Percentiles rank a stretch among this genome's conserved stretches.
These are phyloP conservation scores for Olyra latifolia DNA, from an alignment of 176 grass and related monocot species.

Conservation along the genomic window DNA sequence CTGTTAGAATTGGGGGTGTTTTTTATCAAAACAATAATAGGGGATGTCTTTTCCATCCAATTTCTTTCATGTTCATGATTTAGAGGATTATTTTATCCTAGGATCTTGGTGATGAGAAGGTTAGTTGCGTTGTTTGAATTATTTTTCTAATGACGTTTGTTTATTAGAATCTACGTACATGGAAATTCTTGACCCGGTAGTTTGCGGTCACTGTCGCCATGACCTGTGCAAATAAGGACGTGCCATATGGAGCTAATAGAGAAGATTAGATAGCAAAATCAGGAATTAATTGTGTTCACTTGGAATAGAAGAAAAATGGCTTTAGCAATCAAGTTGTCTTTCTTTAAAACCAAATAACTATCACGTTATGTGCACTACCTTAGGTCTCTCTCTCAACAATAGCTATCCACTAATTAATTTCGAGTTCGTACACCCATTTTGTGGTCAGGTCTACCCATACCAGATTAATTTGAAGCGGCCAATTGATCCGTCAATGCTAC, in stretches of 20 bases:
- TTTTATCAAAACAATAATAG: too few species aligned
- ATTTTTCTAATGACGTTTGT: neutral
- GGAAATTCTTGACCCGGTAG: neutral
- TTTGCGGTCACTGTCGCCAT: neutral
- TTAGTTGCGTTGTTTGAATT: neutral
- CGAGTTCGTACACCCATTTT: too few species aligned
- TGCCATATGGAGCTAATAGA: slow-evolving; percentile 11
- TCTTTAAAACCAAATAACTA: too few species aligned
- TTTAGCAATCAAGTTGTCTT: neutral
- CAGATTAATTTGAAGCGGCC: too few species aligned
- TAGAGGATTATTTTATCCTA: neutral
- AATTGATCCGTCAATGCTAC: too few species aligned
- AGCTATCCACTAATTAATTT: too few species aligned
- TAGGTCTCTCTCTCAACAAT: neutral
- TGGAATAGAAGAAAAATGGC: neutral
- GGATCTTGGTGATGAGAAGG: neutral
- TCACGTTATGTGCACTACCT: neutral
- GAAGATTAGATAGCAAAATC: neutral
- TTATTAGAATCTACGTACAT: neutral
- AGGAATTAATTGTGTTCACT: neutral
- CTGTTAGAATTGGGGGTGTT: too few species aligned
- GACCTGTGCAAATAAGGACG: neutral
- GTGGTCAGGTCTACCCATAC: too few species aligned
- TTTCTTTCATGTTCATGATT: neutral
- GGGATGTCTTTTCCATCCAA: neutral